A percentile compares a stretch with the other conserved stretches of the same genome.
These are phyloP conservation scores for Aureobasidium sp. DNA, from an alignment of 2,329 filamentous ascomycete genomes.

Conservation along the genomic window DNA sequence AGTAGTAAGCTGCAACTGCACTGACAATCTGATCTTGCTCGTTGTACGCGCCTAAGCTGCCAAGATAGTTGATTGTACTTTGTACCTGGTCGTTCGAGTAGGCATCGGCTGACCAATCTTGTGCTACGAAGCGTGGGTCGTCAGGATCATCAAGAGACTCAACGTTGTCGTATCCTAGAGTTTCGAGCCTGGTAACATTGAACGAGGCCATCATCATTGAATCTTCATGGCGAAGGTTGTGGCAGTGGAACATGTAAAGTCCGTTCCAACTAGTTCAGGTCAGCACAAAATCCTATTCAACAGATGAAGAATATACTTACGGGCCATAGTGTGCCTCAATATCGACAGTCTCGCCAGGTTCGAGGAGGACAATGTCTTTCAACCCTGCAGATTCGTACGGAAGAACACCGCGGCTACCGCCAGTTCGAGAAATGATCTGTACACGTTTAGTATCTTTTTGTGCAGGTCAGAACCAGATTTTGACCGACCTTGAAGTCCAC, in stretches of 20 bases:
- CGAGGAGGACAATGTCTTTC: slow-evolving; percentile 54
- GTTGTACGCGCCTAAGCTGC: slow-evolving; percentile 15
- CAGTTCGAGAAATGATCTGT: slow-evolving; percentile 42
- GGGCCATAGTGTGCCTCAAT: slow-evolving; percentile 48
- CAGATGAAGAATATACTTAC: not conserved
- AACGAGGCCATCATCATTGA: slow-evolving; percentile 39
- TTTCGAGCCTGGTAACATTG: slow-evolving; percentile 34
- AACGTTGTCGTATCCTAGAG: slow-evolving; percentile 28
- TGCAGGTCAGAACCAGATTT: too few species aligned
- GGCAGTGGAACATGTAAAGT: slow-evolving; percentile 35
- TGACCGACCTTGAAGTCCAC: slow-evolving; percentile 35
- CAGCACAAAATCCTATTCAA: not conserved
- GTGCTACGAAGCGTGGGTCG: slow-evolving; percentile 20
- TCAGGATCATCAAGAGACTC: slow-evolving; percentile 23
- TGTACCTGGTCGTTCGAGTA: not conserved
- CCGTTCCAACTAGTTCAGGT: slow-evolving; percentile 41
- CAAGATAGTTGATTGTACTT: slow-evolving; percentile 13
- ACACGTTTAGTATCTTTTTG: slow-evolving; percentile 27
- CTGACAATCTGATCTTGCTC: not conserved
- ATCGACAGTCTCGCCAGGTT: slow-evolving; percentile 44
- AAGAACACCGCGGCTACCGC: slow-evolving; percentile 38
- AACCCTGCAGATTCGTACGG: slow-evolving; percentile 50
- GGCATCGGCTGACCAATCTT: slow-evolving; percentile 17
- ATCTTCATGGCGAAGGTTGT: slow-evolving; percentile 24
- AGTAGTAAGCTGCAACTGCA: slow-evolving; percentile 9